Percentiles rank a stretch among this genome's conserved stretches.
phyloP scores from a whole-genome alignment of 768 basidiomycete genomes.

The Hydnum rufescens region DNA sequence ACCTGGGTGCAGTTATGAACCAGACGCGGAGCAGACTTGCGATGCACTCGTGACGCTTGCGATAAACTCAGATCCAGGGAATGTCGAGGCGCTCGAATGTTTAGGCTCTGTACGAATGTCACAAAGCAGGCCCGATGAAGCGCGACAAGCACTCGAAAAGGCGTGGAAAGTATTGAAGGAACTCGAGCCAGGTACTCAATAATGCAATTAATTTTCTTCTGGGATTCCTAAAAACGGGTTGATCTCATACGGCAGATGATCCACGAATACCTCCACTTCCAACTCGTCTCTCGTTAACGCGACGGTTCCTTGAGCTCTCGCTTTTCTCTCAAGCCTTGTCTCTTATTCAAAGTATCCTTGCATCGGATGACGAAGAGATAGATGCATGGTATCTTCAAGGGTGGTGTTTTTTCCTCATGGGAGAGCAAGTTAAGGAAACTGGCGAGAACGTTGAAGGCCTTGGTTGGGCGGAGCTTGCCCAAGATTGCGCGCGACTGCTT shows the following conservation, averaged over 20 bases:
- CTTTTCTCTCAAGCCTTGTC: constrained; percentile 52
- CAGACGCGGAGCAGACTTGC: constrained; percentile 62
- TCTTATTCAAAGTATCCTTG: constrained; percentile 60
- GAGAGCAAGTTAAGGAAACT: constrained; percentile 44
- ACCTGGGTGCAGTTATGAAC: constrained; percentile 40
- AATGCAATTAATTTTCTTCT: not conserved
- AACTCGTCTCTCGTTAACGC: constrained; percentile 51
- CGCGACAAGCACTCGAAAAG: constrained; percentile 43
- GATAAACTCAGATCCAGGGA: constrained; percentile 48
- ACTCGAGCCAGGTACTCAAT: constrained; percentile 30
- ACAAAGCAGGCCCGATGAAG: constrained; percentile 67
- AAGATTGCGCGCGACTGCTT: constrained; percentile 63
- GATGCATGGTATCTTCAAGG: constrained; percentile 92
- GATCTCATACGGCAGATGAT: constrained; percentile 29
- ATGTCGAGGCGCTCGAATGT: constrained; percentile 59
- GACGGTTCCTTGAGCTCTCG: constrained; percentile 59
- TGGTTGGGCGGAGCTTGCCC: constrained; percentile 56
- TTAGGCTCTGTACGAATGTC: constrained; percentile 80
- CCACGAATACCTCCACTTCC: constrained; percentile 50
- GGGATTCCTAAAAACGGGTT: not conserved
- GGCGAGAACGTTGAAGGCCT: constrained; percentile 23
- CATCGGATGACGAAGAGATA: constrained; percentile 65
- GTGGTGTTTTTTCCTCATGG: constrained; percentile 79
- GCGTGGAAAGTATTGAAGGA: constrained; percentile 55
- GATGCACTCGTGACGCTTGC: constrained; percentile 59